Evolutionary conservation across 2,329 filamentous ascomycete species (phyloP).

Genomic region (Fusarium protoensiforme): DNA sequence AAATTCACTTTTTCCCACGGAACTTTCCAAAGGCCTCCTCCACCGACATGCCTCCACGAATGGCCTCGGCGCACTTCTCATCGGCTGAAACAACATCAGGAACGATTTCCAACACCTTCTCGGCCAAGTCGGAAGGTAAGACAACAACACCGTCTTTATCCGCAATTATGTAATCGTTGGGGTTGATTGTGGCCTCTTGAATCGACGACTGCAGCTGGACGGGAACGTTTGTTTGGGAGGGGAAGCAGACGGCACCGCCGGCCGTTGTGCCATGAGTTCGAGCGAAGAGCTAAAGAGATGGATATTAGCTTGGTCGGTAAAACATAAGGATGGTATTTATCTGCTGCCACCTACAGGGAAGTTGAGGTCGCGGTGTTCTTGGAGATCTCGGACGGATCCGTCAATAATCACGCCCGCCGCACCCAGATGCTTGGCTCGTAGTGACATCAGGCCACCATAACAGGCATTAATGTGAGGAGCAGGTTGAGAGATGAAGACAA

Average conservation of each 20-base stretch:
- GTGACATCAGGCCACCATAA: conserved; percentile 27
- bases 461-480: conserved; percentile 14
- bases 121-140: conserved; percentile 3
- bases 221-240: conserved; percentile 8
- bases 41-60: conserved; percentile 23
- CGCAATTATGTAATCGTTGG: conserved; percentile 8
- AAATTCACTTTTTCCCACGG: conserved; percentile 16
- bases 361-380: conserved; percentile 20
- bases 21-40: conserved; percentile 25
- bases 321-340: not conserved
- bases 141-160: conserved; percentile 20
- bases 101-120: conserved; percentile 10
- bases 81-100: conserved; percentile 14
- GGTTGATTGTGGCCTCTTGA: not conserved
- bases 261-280: conserved; percentile 17
- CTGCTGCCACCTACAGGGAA: conserved; percentile 12
- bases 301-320: not conserved
- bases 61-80: conserved; percentile 30
- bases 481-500: conserved; percentile 24
- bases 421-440: conserved; percentile 14
- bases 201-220: conserved; percentile 17
- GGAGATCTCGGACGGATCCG: conserved; percentile 22
- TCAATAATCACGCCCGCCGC: conserved; percentile 16
- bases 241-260: conserved; percentile 8
- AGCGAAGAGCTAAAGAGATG: conserved; percentile 3